These are phyloP conservation scores for Triticum urartu DNA, from an alignment of 176 grass and related monocot species.

Conservation along the genomic window DNA sequence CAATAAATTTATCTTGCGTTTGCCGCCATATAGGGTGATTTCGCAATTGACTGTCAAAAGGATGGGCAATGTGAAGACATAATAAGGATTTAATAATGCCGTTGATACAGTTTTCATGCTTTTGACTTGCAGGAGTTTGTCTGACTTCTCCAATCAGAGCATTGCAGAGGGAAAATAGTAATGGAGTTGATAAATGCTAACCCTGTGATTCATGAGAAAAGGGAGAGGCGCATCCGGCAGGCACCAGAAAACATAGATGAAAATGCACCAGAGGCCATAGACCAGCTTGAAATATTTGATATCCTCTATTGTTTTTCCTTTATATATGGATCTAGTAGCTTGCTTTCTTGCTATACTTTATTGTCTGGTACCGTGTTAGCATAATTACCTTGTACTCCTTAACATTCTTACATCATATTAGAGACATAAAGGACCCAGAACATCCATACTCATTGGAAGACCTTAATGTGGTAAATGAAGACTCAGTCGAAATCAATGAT, in stretches of 20 bases:
- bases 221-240: constrained; percentile 49
- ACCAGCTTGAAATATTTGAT: constrained; percentile 96
- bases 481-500: constrained; percentile 69
- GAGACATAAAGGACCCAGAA: constrained; percentile 98
- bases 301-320: constrained; percentile 45
- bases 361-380: neutral
- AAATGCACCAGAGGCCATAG: constrained; percentile 66
- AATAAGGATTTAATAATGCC: neutral
- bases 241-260: constrained; percentile 50
- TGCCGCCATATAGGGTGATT: too few relatives aligned
- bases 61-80: too few relatives aligned
- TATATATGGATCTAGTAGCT: neutral
- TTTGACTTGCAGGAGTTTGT: constrained; percentile 23
- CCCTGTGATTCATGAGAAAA: constrained; percentile 74
- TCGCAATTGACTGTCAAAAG: too few relatives aligned
- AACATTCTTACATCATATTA: constrained; percentile 85
- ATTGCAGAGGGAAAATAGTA: constrained; percentile 41
- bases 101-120: neutral
- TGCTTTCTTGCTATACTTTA: neutral
- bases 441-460: constrained; percentile 94
- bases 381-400: constrained; percentile 46
- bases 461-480: constrained; percentile 84
- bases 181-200: constrained; percentile 90
- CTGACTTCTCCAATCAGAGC: neutral
- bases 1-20: too few relatives aligned